Percentiles rank a stretch among this genome's conserved stretches.
Conservation (phyloP, 2,329 filamentous ascomycete species). For the Fusarium azukiicola region DNA sequence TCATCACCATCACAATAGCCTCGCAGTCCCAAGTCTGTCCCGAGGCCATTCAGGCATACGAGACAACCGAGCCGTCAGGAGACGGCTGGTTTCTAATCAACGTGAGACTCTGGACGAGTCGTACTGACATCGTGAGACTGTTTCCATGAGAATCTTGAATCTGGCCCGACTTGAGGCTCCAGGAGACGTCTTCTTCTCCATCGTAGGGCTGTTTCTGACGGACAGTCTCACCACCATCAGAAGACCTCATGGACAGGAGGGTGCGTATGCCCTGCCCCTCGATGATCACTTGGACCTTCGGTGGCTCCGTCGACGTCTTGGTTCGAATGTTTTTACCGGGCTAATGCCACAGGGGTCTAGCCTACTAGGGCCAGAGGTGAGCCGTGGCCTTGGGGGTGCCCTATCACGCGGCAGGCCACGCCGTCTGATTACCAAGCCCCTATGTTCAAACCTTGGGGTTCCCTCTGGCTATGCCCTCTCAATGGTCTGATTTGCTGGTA, state of each 20-base stretch:
- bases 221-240: conserved; percentile 26
- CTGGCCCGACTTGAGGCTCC: not conserved
- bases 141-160: not conserved
- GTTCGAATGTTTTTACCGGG: conserved; percentile 21
- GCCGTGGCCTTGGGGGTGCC: not conserved
- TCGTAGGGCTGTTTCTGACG: not conserved
- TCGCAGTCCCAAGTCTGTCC: conserved; percentile 20
- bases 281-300: conserved; percentile 10
- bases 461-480: not conserved
- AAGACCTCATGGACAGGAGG: conserved; percentile 7
- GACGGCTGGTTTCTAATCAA: conserved; percentile 16
- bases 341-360: conserved; percentile 6
- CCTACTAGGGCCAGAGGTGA: conserved; percentile 14
- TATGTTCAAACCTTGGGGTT: not conserved
- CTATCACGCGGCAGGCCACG: not conserved
- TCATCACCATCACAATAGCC: not conserved
- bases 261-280: conserved; percentile 3
- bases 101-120: conserved; percentile 10
- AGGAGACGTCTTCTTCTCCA: not conserved
- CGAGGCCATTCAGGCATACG: not conserved
- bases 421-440: conserved; percentile 26
- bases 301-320: conserved; percentile 14
- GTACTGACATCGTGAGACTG: conserved; percentile 8
- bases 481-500: conserved; percentile 33
- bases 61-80: conserved; percentile 18